A percentile compares a stretch with the other conserved stretches of the same genome.
phyloP scores from a whole-genome alignment of 495 filamentous ascomycete genomes.

The Penicillium bialowiezense region DNA sequence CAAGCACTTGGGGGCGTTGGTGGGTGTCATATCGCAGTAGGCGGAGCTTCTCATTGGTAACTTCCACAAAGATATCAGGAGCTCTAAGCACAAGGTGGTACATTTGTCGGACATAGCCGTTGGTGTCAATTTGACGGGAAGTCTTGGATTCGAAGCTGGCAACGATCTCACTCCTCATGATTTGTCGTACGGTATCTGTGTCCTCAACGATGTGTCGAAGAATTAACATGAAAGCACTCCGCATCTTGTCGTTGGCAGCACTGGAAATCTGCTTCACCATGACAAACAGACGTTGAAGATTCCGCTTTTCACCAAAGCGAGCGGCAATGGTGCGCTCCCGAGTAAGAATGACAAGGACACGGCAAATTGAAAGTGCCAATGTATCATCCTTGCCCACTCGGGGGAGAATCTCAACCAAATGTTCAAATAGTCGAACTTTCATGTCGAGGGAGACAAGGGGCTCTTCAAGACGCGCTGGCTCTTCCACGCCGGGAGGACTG shows the following conservation, averaged over 20 bases:
- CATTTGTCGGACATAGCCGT: constrained; percentile 69
- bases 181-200: constrained; percentile 80
- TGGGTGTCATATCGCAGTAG: constrained; percentile 58
- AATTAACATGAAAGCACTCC: constrained; percentile 79
- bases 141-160: constrained; percentile 65
- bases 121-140: constrained; percentile 62
- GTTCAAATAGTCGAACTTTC: constrained; percentile 66
- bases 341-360: constrained; percentile 89
- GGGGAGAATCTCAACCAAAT: constrained; percentile 77
- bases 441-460: constrained; percentile 63
- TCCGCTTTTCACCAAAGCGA: constrained; percentile 78
- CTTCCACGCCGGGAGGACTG: constrained; percentile 45
- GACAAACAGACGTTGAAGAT: constrained; percentile 84
- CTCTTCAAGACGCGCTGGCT: constrained; percentile 55
- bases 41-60: constrained; percentile 83
- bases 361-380: constrained; percentile 76
- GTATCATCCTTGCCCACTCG: constrained; percentile 82
- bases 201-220: constrained; percentile 94
- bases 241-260: constrained; percentile 68
- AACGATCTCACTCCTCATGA: constrained; percentile 90
- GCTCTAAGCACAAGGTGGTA: constrained; percentile 80
- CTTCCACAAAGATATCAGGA: constrained; percentile 84
- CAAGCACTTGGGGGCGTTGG: constrained; percentile 58
- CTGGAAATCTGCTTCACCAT: constrained; percentile 91
- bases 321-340: constrained; percentile 71